phyloP scores from a whole-genome alignment of 2,329 filamentous ascomycete species.

The Fusarium clavum region DNA sequence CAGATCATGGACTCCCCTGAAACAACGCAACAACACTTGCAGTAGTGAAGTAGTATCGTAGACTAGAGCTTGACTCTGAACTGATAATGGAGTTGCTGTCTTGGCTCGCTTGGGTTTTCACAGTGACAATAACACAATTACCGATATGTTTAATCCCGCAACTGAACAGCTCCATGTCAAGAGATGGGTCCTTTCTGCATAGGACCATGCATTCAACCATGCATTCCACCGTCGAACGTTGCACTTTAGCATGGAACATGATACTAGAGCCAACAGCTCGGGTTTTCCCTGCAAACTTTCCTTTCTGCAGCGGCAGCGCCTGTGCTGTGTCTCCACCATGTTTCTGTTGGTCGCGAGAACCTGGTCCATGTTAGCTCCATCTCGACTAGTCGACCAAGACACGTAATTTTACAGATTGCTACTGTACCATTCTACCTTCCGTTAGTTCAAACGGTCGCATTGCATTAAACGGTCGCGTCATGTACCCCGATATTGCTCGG shows the following conservation, averaged over 20 bases:
- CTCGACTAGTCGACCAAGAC: background rate
- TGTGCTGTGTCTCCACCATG: background rate
- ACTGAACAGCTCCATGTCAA: background rate
- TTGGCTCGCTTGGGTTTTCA: background rate
- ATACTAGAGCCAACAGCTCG: slow-evolving; percentile 26
- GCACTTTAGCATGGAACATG: background rate
- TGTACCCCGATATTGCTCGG: background rate
- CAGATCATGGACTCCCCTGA: slow-evolving; percentile 18
- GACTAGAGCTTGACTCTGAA: background rate
- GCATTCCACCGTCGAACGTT: background rate
- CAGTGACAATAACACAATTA: background rate
- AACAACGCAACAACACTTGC: slow-evolving; percentile 1
- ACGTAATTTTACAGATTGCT: background rate
- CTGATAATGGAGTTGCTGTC: background rate
- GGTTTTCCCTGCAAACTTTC: slow-evolving; percentile 3
- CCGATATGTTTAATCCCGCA: slow-evolving; percentile 20
- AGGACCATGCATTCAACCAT: background rate
- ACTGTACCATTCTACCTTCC: background rate
- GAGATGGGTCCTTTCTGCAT: background rate
- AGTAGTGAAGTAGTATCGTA: background rate
- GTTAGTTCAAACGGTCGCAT: background rate
- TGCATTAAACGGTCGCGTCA: slow-evolving; percentile 11
- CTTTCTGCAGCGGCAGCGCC: background rate
- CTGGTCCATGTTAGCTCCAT: background rate
- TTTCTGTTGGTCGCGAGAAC: slow-evolving; percentile 2